Percentiles rank a stretch among this genome's conserved stretches.
phyloP scores from a whole-genome alignment of 257 asterid genomes.

The Marsdenia floribunda region DNA sequence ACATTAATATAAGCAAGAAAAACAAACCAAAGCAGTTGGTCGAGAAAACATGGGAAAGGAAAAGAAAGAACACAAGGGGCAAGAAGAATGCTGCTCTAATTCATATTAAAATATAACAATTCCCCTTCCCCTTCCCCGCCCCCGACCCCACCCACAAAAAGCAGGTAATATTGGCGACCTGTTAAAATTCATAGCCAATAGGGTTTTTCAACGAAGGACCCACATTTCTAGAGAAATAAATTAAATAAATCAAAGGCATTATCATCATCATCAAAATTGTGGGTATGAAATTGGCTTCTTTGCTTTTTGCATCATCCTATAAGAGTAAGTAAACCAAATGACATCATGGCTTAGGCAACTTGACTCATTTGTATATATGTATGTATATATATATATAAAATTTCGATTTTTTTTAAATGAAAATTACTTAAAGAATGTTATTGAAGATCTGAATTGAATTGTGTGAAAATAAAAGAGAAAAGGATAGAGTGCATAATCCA shows the following conservation, averaged over 20 bases:
- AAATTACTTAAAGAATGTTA: no score
- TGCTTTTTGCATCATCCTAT: constrained; percentile 15
- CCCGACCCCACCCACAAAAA: constrained; percentile 2
- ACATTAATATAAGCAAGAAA: not conserved
- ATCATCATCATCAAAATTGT: constrained; percentile 13
- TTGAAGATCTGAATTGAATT: not conserved
- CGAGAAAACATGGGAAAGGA: constrained; percentile 2
- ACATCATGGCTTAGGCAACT: constrained; percentile 45
- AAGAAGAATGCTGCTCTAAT: constrained; percentile 3
- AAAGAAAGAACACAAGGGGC: not conserved
- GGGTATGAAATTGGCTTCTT: constrained; percentile 15
- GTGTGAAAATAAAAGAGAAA: not conserved
- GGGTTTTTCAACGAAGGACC: constrained; percentile 14
- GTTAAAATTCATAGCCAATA: constrained; percentile 25
- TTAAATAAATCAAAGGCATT: constrained; percentile 11
- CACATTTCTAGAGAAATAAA: not conserved
- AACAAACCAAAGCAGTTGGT: constrained; percentile 7
- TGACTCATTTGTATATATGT: not conserved
- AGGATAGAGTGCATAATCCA: constrained; percentile 15
- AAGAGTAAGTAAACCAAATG: constrained; percentile 20
- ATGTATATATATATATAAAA: no score
- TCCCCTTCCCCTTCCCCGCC: no score
- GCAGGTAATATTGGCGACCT: constrained; percentile 40
- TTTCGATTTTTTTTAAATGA: no score
- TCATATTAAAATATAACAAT: constrained; percentile 11